Evolutionary conservation across 2,329 filamentous ascomycete species (phyloP).

Genomic region (Albophoma yamanashiensis): DNA sequence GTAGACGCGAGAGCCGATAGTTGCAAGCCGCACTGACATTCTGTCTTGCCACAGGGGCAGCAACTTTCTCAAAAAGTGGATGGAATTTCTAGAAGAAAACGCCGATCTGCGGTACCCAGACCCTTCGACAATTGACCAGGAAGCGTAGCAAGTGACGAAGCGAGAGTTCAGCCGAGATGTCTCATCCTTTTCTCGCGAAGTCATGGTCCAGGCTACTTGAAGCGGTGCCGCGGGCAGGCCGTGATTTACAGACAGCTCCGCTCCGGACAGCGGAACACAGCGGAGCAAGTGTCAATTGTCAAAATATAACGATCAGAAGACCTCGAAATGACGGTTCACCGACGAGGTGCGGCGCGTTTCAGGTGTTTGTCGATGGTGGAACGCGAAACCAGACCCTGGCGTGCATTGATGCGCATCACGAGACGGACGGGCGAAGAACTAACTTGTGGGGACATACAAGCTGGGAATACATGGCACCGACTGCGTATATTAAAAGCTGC

Average conservation of each 20-base stretch:
- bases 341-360: neutral
- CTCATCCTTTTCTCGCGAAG: neutral
- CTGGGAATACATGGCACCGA: neutral
- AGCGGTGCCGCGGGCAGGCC: neutral
- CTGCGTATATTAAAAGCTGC: neutral
- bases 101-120: constrained; percentile 87
- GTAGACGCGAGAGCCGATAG: neutral
- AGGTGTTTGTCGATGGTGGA: neutral
- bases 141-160: neutral
- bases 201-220: neutral
- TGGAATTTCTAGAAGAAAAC: constrained; percentile 80
- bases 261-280: neutral
- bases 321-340: neutral
- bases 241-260: neutral
- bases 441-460: neutral
- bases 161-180: neutral
- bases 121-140: constrained; percentile 27
- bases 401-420: neutral
- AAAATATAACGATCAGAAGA: neutral
- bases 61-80: constrained; percentile 80
- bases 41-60: constrained; percentile 51
- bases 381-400: neutral
- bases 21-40: neutral
- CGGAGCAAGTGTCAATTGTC: neutral
- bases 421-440: neutral